Base-by-base conservation (phyloP, 345 rosid species). In the Kandelia obovata region DNA sequence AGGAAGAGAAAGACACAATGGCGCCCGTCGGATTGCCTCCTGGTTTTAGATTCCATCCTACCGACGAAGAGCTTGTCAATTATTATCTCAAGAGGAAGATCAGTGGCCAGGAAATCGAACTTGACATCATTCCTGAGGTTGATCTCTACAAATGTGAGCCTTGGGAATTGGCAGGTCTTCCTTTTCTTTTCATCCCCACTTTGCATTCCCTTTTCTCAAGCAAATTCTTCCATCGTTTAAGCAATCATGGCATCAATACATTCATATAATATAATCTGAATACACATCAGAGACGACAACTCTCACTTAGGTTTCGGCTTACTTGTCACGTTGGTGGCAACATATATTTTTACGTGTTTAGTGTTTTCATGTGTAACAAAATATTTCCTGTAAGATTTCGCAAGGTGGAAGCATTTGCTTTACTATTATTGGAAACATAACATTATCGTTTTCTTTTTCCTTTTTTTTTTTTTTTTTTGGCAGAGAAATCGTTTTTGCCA, bases 141-240 rank as follows among this genome's bases (percentile, higher is more conserved):
- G 98, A 92, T 81, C 95, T 92, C 79, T 92, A 92, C 91, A 92
- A 92, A 87, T 88, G 96, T 58, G 98, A 92, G 85, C 98, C 98
- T 1, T 92, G 98, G 98, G 98, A 92, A 67, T 75, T 90, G 67
- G 81, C 98, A 77, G 98, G 98, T 78, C n/a, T 52, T 15, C 47
- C 37, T 20, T 15, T 5, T 39, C 52, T 63, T 57, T 1, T 30
- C 4, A 9, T 46, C 5, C 32, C 31, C 30, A 23, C 0, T 26
- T 49, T 31, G 56, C 10, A 2, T 57, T 52, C 43, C 49, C 53
- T 11, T 64, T 30, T 4, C 26, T 68, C n/a, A 37, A 2, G 6
- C 25, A 2, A 53, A 26, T 23, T 53, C 58, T 39, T 39, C 15
- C 46, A 39, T 39, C 15, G 3, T 9, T 11, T 39, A 34, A 34